Conservation (phyloP, 1,284 basidiomycete genomes). For the Microstroma glucosiphilum region DNA sequence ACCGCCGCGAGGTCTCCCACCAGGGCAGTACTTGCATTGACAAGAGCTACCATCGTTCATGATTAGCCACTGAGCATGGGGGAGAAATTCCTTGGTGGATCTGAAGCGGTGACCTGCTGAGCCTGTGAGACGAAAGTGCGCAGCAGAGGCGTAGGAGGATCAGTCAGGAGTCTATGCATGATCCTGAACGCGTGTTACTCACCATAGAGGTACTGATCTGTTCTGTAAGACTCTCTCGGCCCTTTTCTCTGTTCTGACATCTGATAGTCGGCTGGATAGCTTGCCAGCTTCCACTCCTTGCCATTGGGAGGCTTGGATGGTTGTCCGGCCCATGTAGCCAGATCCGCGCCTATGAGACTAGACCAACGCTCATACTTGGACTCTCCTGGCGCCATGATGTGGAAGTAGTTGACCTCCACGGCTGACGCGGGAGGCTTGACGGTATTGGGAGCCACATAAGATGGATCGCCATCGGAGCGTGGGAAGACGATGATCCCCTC, state of each 20-base stretch:
- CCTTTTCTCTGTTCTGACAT: constrained; percentile 41
- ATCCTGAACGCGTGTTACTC: neutral
- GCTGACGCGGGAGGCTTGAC: constrained; percentile 9
- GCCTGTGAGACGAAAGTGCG: constrained; percentile 4
- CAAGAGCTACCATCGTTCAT: constrained; percentile 27
- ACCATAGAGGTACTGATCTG: constrained; percentile 36
- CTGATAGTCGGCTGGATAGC: constrained; percentile 28
- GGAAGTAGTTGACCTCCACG: constrained; percentile 29
- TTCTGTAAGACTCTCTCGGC: constrained; percentile 16
- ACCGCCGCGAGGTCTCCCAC: neutral
- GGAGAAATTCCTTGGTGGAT: constrained; percentile 23
- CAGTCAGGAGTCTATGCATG: neutral
- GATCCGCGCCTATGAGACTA: constrained; percentile 18
- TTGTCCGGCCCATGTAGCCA: constrained; percentile 22
- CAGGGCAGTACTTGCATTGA: constrained; percentile 30
- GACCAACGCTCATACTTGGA: constrained; percentile 21
- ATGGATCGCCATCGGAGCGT: constrained; percentile 30
- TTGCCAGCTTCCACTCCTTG: constrained; percentile 26
- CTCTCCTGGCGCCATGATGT: constrained; percentile 25
- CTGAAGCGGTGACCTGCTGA: constrained; percentile 27
- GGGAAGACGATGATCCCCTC: constrained; percentile 31
- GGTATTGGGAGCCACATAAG: constrained; percentile 24
- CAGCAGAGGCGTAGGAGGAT: neutral
- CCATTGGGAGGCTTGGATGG: constrained; percentile 16
- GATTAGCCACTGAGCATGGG: constrained; percentile 26